A percentile compares a stretch with the other conserved stretches of the same genome.
Conservation (phyloP, 805 yeast species). For the Clavispora carvajalis region DNA sequence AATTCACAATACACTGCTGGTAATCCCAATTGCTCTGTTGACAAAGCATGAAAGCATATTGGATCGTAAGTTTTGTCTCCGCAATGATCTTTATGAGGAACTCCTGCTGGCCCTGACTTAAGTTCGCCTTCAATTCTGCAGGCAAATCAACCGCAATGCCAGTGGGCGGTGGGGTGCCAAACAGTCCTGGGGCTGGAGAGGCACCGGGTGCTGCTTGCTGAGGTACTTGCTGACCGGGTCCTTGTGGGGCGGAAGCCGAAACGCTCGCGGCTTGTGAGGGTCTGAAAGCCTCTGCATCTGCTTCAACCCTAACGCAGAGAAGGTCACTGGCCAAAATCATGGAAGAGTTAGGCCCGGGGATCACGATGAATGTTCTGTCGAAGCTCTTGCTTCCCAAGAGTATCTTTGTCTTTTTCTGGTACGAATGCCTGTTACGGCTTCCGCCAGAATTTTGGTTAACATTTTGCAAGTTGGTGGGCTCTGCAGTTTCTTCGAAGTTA, state of each 20-base stretch:
- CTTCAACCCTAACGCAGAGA: slow-evolving; percentile 44
- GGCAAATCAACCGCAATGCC: slow-evolving; percentile 36
- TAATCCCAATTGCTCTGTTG: slow-evolving; percentile 87
- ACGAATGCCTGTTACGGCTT: slow-evolving; percentile 12
- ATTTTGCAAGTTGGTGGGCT: slow-evolving; percentile 40
- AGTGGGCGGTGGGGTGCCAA: background rate
- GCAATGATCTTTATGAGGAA: slow-evolving; percentile 58
- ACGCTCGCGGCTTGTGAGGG: slow-evolving; percentile 7
- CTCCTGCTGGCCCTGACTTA: slow-evolving; percentile 55
- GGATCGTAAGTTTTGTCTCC: slow-evolving; percentile 73
- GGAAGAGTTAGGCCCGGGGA: slow-evolving; percentile 60
- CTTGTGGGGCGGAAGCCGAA: slow-evolving; percentile 13
- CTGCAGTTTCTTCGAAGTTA: slow-evolving; percentile 62
- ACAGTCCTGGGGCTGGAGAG: background rate
- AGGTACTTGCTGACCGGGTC: slow-evolving; percentile 7
- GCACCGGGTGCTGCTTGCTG: background rate
- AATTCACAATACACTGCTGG: slow-evolving; percentile 61
- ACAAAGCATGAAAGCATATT: slow-evolving; percentile 75
- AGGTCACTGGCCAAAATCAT: slow-evolving; percentile 86
- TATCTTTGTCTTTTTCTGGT: slow-evolving; percentile 22
- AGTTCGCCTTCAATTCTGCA: slow-evolving; percentile 47
- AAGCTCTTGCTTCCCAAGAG: slow-evolving; percentile 64
- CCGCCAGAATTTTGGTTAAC: slow-evolving; percentile 13
- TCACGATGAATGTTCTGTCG: slow-evolving; percentile 79
- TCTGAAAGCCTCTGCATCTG: slow-evolving; percentile 11